Percentiles rank a stretch among this genome's conserved stretches.
These are phyloP conservation scores for Castanea mollissima DNA, from an alignment of 306 rosid genomes.

Conservation along the genomic window DNA sequence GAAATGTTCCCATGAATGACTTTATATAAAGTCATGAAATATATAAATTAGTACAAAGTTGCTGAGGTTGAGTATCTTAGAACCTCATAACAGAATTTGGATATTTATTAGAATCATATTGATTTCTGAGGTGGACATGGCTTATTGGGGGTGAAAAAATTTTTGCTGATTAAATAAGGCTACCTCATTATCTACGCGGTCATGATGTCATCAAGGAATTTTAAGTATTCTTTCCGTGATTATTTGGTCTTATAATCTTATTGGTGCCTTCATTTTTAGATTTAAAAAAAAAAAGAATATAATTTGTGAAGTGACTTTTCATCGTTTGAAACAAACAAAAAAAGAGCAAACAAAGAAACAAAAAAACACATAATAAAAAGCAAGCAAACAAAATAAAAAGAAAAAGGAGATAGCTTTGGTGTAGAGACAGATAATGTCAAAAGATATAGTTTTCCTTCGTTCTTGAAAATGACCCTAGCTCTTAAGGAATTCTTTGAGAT, in stretches of 20 bases:
- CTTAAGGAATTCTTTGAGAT: too few species aligned
- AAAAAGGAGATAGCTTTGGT: too few species aligned
- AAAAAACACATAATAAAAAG: too few species aligned
- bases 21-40: slow-evolving; percentile 3
- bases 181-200: slow-evolving; percentile 13
- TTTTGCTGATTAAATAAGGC: slow-evolving; percentile 15
- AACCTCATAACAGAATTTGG: slow-evolving; percentile 6
- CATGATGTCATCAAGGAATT: slow-evolving; percentile 4
- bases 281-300: too few species aligned
- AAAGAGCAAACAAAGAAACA: too few species aligned
- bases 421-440: too few species aligned
- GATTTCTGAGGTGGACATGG: slow-evolving; percentile 19
- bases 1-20: slow-evolving; percentile 34
- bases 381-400: too few species aligned
- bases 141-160: not conserved
- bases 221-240: slow-evolving; percentile 19
- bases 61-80: slow-evolving; percentile 4
- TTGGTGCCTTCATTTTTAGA: too few species aligned
- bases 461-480: too few species aligned
- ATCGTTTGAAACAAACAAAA: too few species aligned
- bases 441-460: too few species aligned
- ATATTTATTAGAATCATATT: slow-evolving; percentile 16
- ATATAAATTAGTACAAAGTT: not conserved
- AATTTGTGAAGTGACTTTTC: too few species aligned
- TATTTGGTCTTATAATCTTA: not conserved